phyloP scores from a whole-genome alignment of 129 eudicot genomes.

The Glebionis coronaria region DNA sequence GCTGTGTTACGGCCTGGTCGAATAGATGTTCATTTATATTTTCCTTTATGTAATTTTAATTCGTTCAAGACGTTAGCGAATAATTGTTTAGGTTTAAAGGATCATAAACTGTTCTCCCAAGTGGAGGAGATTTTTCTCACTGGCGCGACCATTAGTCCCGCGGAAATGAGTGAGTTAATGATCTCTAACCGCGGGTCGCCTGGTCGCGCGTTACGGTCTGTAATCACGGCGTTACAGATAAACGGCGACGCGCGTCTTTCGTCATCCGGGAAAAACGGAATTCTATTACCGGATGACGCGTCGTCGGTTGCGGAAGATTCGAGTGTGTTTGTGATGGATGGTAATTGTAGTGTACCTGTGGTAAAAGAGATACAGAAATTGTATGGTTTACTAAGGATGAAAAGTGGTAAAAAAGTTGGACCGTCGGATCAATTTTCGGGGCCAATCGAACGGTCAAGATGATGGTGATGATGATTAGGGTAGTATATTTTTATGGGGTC shows the following conservation, averaged over 20 bases:
- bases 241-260: conserved; percentile 24
- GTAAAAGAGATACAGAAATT: conserved; percentile 53
- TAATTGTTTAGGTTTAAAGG: conserved; percentile 72
- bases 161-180: conserved; percentile 91
- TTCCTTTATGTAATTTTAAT: conserved; percentile 69
- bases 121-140: conserved; percentile 69
- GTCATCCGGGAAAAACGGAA: conserved; percentile 20
- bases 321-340: conserved; percentile 41
- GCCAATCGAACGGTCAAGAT: conserved; percentile 40
- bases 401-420: conserved; percentile 42
- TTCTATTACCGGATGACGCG: conserved; percentile 28
- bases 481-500: conserved; percentile 10
- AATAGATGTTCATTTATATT: conserved; percentile 72
- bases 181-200: conserved; percentile 78
- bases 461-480: conserved; percentile 22
- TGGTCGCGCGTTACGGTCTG: conserved; percentile 77
- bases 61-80: conserved; percentile 62
- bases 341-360: conserved; percentile 53
- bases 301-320: conserved; percentile 30
- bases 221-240: conserved; percentile 69
- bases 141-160: conserved; percentile 73
- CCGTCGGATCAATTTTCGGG: conserved; percentile 53
- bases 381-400: conserved; percentile 36
- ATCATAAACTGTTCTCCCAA: conserved; percentile 71
- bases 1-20: conserved; percentile 74